Percentiles rank a stretch among this genome's conserved stretches.
Evolutionary conservation across 1,139 yeast genomes (phyloP).

Genomic region (Protomyces gravidus): DNA sequence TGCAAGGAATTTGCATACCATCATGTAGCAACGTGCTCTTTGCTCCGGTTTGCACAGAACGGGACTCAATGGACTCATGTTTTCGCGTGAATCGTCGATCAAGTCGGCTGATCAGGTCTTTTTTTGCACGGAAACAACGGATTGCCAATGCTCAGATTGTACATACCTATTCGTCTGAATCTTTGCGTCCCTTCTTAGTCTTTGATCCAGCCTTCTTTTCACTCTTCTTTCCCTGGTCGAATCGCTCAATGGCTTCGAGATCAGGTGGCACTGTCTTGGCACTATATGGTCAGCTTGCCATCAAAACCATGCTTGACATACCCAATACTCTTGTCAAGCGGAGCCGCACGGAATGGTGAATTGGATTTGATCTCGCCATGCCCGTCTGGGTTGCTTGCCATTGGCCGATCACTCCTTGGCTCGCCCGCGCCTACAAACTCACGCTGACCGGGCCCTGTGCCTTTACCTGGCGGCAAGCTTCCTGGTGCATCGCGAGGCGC

Average conservation of each 20-base stretch:
- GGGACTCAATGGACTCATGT: too few relatives aligned
- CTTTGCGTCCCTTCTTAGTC: background rate
- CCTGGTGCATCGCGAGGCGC: constrained; percentile 14
- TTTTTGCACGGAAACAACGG: too few relatives aligned
- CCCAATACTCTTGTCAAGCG: constrained; percentile 15
- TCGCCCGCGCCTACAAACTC: constrained; percentile 17
- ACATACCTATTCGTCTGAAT: too few relatives aligned
- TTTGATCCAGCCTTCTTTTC: background rate
- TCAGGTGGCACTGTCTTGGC: constrained; percentile 22
- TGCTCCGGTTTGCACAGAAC: too few relatives aligned
- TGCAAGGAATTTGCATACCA: too few relatives aligned
- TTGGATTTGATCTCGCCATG: constrained; percentile 18
- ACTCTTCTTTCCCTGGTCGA: background rate
- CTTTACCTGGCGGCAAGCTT: background rate
- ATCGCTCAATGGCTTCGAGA: constrained; percentile 22
- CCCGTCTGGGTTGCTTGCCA: constrained; percentile 15
- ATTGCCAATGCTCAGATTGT: too few relatives aligned
- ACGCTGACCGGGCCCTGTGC: background rate
- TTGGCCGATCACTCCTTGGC: constrained; percentile 2
- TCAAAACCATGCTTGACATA: background rate
- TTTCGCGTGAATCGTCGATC: too few relatives aligned
- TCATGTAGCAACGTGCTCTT: too few relatives aligned
- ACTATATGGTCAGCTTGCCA: background rate
- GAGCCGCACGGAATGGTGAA: constrained; percentile 24
- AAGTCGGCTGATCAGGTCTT: too few relatives aligned